These are phyloP conservation scores for Auricularia sp. DNA, from an alignment of 768 basidiomycete genomes.

Conservation along the genomic window DNA sequence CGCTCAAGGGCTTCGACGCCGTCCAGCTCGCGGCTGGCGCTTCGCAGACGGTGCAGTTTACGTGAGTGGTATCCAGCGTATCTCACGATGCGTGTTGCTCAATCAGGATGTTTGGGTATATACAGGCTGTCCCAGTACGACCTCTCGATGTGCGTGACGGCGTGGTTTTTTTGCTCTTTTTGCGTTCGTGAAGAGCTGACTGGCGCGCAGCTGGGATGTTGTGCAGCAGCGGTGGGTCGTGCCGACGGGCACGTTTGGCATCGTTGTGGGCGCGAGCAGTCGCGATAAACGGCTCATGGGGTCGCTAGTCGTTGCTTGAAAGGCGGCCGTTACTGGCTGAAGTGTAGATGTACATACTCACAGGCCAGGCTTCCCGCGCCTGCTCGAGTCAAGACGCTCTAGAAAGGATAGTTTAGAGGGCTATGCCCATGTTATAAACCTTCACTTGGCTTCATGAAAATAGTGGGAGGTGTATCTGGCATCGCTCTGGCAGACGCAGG, in stretches of 20 bases:
- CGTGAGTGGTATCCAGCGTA: constrained; percentile 4
- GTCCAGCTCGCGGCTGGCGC: constrained; percentile 30
- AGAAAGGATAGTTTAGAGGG: too few species aligned
- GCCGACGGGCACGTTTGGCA: constrained; percentile 36
- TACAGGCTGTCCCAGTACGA: constrained; percentile 38
- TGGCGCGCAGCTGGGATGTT: neutral
- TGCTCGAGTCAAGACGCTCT: too few species aligned
- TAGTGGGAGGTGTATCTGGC: too few species aligned
- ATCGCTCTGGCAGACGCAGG: too few species aligned
- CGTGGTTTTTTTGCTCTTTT: neutral
- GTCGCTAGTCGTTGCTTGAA: constrained; percentile 16
- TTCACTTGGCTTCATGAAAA: too few species aligned
- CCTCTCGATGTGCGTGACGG: constrained; percentile 32
- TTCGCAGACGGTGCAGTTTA: constrained; percentile 36
- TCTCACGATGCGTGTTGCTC: neutral
- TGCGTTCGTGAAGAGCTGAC: constrained; percentile 8
- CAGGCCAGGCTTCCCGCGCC: too few species aligned
- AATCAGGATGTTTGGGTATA: neutral
- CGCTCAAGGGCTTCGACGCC: constrained; percentile 49
- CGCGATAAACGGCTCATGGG: constrained; percentile 38
- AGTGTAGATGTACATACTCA: too few species aligned
- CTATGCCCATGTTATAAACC: too few species aligned
- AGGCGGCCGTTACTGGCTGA: too few species aligned
- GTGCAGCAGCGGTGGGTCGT: constrained; percentile 49
- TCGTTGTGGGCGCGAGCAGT: constrained; percentile 39